phyloP scores from a whole-genome alignment of 129 eudicot species.

The Cynara cardunculus region DNA sequence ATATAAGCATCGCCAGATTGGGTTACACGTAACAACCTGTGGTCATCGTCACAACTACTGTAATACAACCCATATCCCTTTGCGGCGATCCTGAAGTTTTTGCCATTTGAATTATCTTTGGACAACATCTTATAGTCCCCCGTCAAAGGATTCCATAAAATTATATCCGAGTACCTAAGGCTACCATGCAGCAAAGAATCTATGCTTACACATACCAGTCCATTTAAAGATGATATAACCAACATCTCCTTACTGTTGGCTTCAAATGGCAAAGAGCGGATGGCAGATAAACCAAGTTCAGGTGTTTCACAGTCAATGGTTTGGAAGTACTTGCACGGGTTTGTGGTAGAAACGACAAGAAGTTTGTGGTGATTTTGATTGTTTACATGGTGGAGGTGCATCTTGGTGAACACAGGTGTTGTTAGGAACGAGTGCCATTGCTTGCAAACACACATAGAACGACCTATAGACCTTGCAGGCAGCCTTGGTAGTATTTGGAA shows the following conservation, averaged over 20 bases:
- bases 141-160: background rate
- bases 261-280: background rate
- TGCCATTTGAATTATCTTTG: background rate
- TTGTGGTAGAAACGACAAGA: too few species aligned
- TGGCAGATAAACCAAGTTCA: background rate
- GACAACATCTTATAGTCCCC: background rate
- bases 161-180: too few species aligned
- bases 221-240: background rate
- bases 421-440: too few species aligned
- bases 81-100: background rate
- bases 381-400: too few species aligned
- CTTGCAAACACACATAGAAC: too few species aligned
- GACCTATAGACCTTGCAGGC: too few species aligned
- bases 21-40: background rate
- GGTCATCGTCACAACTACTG: background rate
- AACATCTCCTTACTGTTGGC: background rate
- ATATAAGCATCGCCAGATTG: background rate
- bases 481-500: too few species aligned
- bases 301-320: background rate
- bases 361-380: too few species aligned
- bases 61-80: background rate
- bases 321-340: background rate
- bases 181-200: too few species aligned
- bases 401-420: too few species aligned
- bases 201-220: background rate